These are phyloP conservation scores for Mortierella sp. DNA, from an alignment of 371 early-diverging fungal species.

Conservation along the genomic window DNA sequence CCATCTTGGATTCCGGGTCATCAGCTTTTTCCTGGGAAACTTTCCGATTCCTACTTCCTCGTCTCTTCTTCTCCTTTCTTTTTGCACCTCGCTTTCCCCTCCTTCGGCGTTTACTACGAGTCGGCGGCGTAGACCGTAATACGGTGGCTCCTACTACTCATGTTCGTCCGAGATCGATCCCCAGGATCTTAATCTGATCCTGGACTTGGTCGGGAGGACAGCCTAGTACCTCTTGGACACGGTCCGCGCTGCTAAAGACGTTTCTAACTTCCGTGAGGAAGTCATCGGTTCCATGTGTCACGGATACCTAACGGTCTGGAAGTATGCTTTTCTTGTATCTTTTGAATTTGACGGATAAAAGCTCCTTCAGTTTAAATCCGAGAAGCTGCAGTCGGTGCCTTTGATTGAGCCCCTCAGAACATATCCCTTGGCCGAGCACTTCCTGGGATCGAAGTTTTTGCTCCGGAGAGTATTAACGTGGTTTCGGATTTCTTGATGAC, in stretches of 20 bases:
- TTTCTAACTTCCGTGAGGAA: conserved; percentile 14
- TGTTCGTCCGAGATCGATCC: too few relatives aligned
- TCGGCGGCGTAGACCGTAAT: not conserved
- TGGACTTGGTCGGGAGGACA: not conserved
- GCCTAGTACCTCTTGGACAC: conserved; percentile 6
- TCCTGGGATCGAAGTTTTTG: not conserved
- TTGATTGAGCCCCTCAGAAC: conserved; percentile 16
- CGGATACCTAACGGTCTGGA: conserved; percentile 11
- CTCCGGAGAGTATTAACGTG: conserved; percentile 18
- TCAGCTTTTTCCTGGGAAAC: not conserved
- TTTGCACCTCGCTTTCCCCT: not conserved
- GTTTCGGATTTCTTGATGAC: conserved; percentile 3
- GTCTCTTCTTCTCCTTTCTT: conserved; percentile 10
- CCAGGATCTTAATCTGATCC: too few relatives aligned
- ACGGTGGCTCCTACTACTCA: too few relatives aligned
- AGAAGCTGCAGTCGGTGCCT: conserved; percentile 14
- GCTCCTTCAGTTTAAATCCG: conserved; percentile 19
- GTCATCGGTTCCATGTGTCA: conserved; percentile 10
- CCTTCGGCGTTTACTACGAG: not conserved
- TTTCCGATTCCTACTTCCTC: too few relatives aligned
- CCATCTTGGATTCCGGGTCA: not conserved
- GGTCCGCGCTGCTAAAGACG: conserved; percentile 10
- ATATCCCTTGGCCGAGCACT: conserved; percentile 12
- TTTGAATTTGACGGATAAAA: too few relatives aligned
- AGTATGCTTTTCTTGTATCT: conserved; percentile 11